Evolutionary conservation across 352 stramenopile species (phyloP), one percentile per base, ranked within the genome.

Genomic region (Pythium graminicola): DNA sequence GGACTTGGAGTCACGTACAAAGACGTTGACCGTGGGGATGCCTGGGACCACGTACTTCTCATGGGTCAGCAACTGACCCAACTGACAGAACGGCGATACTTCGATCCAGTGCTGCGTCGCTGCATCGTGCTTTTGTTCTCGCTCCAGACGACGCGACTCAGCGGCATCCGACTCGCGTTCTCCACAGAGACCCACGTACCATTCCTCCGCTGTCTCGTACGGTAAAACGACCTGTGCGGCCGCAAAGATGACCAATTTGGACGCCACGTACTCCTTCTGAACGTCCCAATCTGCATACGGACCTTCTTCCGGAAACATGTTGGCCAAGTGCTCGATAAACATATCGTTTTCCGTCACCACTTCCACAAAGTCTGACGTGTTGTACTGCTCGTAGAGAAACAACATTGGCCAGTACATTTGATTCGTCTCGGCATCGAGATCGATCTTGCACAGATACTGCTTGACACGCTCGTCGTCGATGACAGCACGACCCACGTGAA

Each of bases 271-370:
- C 58, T 85, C 66, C 11, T 83, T 53, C 3, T 76, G 65, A 11
- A 49, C 61, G 63, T 94, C 84, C 84, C 84, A 94, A 19, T 92
- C 67, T 36, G 77, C 85, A 57, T 81, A 89, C 42, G 84, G 80
- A 0, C 84, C 84, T 38, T 91, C 81, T 47, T 94, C 84, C 0
- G 84, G 84, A 64, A 94, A 94, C 81, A 93, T 93, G 63, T 93
- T 93, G 54, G 81, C 84, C 49, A 94, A 55, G 64, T 94, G 84
- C 56, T 93, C 81, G 39, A 93, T 86, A 35, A 93, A 67, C 29
- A 69, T 53, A 59, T 94, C 84, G 29, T 89, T 66, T 58, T 94
- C 84, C 20, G 78, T 78, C 52, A 94, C 85, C 19, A 65, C 64
- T 62, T 93, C 67, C 38, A 92, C 78, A 62, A 93, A 92, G 60